These are phyloP conservation scores for Gryganskiella cystojenkinii DNA, from an alignment of 192 early-diverging fungal species.

Conservation along the genomic window DNA sequence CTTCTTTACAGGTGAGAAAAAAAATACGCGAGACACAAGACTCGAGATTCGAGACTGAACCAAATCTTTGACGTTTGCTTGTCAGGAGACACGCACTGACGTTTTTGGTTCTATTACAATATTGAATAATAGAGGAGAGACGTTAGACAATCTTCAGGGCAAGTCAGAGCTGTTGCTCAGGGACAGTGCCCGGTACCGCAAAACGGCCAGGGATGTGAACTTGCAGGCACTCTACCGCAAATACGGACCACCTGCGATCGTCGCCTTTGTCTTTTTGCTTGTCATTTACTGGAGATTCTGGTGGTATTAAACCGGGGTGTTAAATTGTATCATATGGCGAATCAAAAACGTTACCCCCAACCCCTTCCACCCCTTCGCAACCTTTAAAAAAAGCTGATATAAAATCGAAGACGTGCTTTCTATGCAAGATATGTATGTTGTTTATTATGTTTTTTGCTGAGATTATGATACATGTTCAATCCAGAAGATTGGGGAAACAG, in stretches of 20 bases:
- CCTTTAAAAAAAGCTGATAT: too few species aligned
- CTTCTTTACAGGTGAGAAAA: slow-evolving; percentile 75
- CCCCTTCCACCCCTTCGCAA: too few species aligned
- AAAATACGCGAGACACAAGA: slow-evolving; percentile 71
- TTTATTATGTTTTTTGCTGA: too few species aligned
- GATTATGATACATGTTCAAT: too few species aligned
- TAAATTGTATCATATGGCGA: background rate
- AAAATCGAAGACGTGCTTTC: too few species aligned
- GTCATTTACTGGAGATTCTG: slow-evolving; percentile 78
- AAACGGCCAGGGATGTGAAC: slow-evolving; percentile 88
- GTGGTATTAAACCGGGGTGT: slow-evolving; percentile 54
- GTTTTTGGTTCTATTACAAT: background rate
- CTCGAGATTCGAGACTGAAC: slow-evolving; percentile 53
- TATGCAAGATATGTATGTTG: too few species aligned
- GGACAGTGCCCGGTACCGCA: slow-evolving; percentile 82
- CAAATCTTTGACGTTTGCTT: too few species aligned
- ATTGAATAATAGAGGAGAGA: slow-evolving; percentile 55
- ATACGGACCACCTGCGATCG: slow-evolving; percentile 89
- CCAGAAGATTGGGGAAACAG: too few species aligned
- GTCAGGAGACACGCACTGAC: slow-evolving; percentile 17
- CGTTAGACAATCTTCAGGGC: slow-evolving; percentile 72
- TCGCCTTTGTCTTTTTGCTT: slow-evolving; percentile 81
- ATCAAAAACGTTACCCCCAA: too few species aligned
- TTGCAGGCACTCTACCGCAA: slow-evolving; percentile 93
- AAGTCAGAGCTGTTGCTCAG: slow-evolving; percentile 64